Evolutionary conservation across 768 basidiomycete genomes (phyloP), one percentile per base, ranked within the genome.

Genomic region (Lactarius sanguifluus): DNA sequence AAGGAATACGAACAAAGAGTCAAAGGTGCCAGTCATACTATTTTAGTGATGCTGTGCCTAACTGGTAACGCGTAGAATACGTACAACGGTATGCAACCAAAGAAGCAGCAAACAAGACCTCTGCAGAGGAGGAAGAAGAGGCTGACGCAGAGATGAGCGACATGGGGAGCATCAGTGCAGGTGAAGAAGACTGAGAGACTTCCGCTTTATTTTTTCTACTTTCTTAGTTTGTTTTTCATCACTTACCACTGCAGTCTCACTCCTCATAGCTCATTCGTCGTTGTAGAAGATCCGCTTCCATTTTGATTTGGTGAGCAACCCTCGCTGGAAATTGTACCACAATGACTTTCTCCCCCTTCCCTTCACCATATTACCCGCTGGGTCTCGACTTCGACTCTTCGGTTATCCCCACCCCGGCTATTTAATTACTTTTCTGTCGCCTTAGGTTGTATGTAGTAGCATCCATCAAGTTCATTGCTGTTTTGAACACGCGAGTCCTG

Each of bases 1-100:
- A 94, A 96, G 76, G 90, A 94, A 69, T 99, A 99, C 73, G 94
- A 96, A 70, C 84, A 83, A 28, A 96, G 93, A 76, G 96, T 99
- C 64, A 94, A 94, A 80, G 94, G 93, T 90, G 73, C 38, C 83
- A 71, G 25, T 45, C 50, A 36, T 47, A 43, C 50, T 23, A 28
- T 23, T 18, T n/a, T 20, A 36, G 54, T 55, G 23, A 28, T 30
- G 23, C 20, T 63, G 57, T 45, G 13, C 57, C 25, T 57, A 41
- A 47, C 16, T 55, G 52, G 64, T 25, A 40, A 16, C 63, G 25
- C 50, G 54, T 72, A 96, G 95, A 97, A 72, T 98, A 98, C 74
- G 96, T 98, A n/a, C 89, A 92, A 71, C 84, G 92, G 61, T 99
- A 86, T 73, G 97, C 97, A 16, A 96, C 90, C 43, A 90, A 92